Base-by-base conservation (phyloP, 805 yeast genomes). In the Hanseniaspora singularis region DNA sequence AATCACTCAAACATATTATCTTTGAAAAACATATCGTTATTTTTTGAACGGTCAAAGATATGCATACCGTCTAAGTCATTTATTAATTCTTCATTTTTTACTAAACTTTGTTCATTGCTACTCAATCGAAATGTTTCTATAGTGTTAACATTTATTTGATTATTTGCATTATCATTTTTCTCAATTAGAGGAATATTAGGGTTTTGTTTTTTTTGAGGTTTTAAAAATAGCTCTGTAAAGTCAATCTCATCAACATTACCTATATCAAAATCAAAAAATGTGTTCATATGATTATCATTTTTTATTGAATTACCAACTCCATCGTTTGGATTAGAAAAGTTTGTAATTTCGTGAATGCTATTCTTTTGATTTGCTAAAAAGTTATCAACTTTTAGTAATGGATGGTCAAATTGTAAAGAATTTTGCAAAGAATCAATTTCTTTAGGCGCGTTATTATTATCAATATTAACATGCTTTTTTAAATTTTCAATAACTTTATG, bases 141-240 rank as follows among this genome's bases (percentile, higher is more conserved):
- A 32, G n/a, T 32, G n/a, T 32, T 20, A 15, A 33, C 7, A 19
- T 20, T 16, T 12, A 33, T 4, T 3, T 19, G n/a, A 19, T 33
- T 40, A 18, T 37, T 20, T 3, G 49, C 26, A 24, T 40, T 43
- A 40, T 30, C 30, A 38, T 32, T 32, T 22, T 33, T 45, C 16
- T 33, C 32, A n/a, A 8, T 26, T 8, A 8, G 28, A 11, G 7
- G 7, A 26, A 8, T 26, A 26, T 11, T 26, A 12, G 32, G 20
- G 30, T 33, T 28, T 12, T 33, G 8, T 38, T 51, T 53, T 18
- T 55, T 52, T 2, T 53, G 37, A 3, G 59, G 55, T 33, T 55
- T 58, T 10, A 55, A 54, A 48, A 63, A 63, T 8, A 62, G 52
- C 23, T 60, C 57, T 8, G 65, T 63, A 34, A 63, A 63, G 53